Evolutionary conservation across 2,329 filamentous ascomycete species (phyloP).

Genomic region (Claviceps quebecensis): DNA sequence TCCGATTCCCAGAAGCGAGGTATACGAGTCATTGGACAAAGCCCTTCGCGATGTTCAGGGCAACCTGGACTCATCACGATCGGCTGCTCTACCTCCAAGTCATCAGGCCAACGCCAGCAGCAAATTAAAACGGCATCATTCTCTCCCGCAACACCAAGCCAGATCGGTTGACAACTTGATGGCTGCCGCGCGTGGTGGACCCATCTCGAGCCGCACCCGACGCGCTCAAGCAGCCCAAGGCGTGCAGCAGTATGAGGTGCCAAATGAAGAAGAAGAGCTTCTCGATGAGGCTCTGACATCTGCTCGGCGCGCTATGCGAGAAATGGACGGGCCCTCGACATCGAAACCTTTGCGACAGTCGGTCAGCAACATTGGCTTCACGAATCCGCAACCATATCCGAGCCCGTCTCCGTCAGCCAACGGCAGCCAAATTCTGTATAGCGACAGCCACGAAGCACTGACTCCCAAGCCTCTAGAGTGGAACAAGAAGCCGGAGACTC

Average conservation of each 20-base stretch:
- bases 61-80: slow-evolving; percentile 27
- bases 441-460: slow-evolving; percentile 45
- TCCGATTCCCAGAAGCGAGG: slow-evolving; percentile 37
- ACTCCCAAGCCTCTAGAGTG: slow-evolving; percentile 61
- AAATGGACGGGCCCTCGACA: slow-evolving; percentile 41
- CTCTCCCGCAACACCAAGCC: slow-evolving; percentile 46
- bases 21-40: slow-evolving; percentile 47
- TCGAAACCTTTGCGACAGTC: slow-evolving; percentile 42
- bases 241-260: slow-evolving; percentile 78
- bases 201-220: slow-evolving; percentile 67
- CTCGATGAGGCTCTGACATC: slow-evolving; percentile 77
- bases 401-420: slow-evolving; percentile 68
- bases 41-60: slow-evolving; percentile 41
- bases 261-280: slow-evolving; percentile 92
- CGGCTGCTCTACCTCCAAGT: slow-evolving; percentile 34
- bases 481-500: slow-evolving; percentile 37
- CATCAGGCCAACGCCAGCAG: slow-evolving; percentile 34
- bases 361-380: slow-evolving; percentile 46
- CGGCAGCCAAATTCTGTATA: slow-evolving; percentile 62
- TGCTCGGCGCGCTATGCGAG: slow-evolving; percentile 60
- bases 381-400: slow-evolving; percentile 39
- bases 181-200: slow-evolving; percentile 40
- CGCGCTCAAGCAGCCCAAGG: slow-evolving; percentile 61
- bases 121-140: slow-evolving; percentile 51
- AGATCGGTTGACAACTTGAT: slow-evolving; percentile 50